Conservation (phyloP, 331 rosid genomes). For the Malus hybrid region DNA sequence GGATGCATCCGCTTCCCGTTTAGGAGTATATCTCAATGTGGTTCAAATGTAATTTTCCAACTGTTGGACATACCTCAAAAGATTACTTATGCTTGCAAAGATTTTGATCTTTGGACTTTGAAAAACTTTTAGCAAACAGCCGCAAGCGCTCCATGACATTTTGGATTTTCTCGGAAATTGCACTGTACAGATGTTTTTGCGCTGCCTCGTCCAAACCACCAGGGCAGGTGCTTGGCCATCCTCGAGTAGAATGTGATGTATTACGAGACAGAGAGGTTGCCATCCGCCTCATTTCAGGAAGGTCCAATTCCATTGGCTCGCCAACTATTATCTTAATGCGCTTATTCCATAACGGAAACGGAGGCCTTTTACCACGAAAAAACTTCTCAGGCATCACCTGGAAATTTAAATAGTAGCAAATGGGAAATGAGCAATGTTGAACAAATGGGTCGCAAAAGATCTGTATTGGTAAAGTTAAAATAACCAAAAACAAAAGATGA, state of each 20-base stretch:
- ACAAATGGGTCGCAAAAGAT: background rate
- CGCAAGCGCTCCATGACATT: slow-evolving; percentile 65
- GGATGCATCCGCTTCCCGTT: background rate
- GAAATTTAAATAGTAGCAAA: slow-evolving; percentile 17
- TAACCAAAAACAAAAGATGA: background rate
- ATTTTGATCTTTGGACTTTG: background rate
- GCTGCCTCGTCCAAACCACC: slow-evolving; percentile 73
- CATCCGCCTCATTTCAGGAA: slow-evolving; percentile 49
- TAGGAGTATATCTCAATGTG: background rate
- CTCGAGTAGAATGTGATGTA: slow-evolving; percentile 33
- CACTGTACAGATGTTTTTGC: slow-evolving; percentile 50
- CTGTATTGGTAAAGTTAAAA: background rate
- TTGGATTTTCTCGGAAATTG: slow-evolving; percentile 58
- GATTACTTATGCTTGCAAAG: background rate
- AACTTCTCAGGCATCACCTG: slow-evolving; percentile 91
- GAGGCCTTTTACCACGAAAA: slow-evolving; percentile 70
- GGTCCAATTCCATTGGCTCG: slow-evolving; percentile 68
- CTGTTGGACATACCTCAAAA: background rate
- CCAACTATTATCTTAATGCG: slow-evolving; percentile 61
- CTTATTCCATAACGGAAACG: slow-evolving; percentile 66
- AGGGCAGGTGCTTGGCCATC: slow-evolving; percentile 50
- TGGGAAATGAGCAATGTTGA: slow-evolving; percentile 19
- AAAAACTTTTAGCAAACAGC: slow-evolving; percentile 24
- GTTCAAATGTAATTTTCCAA: background rate
- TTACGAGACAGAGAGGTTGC: slow-evolving; percentile 45